These are phyloP conservation scores for Globisporangium splendens DNA, from an alignment of 352 stramenopile species.

Conservation along the genomic window DNA sequence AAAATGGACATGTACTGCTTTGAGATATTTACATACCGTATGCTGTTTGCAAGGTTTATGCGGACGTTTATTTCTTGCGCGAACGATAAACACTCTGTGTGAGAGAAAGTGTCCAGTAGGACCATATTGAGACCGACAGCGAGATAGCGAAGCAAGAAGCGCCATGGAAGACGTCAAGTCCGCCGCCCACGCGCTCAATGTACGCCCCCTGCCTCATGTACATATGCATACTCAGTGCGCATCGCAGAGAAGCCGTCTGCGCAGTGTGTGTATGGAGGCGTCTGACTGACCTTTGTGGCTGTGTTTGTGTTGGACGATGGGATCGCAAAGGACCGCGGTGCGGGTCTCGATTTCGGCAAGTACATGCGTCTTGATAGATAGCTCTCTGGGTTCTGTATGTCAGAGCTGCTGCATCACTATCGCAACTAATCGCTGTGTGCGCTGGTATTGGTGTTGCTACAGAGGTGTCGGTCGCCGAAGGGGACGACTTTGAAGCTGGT, in stretches of 20 bases:
- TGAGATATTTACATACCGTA: not conserved
- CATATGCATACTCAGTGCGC: not conserved
- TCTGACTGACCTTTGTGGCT: not conserved
- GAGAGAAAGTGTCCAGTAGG: not conserved
- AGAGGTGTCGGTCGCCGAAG: constrained; percentile 78
- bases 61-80: not conserved
- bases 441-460: not conserved
- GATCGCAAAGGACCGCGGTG: constrained; percentile 48
- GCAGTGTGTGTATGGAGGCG: not conserved
- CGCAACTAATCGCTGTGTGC: not conserved
- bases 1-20: not conserved
- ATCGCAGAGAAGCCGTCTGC: not conserved
- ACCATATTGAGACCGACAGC: not conserved
- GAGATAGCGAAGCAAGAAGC: constrained; percentile 4
- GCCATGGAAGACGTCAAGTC: constrained; percentile 44
- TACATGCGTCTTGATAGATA: not conserved
- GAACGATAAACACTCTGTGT: not conserved
- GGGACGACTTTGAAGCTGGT: constrained; percentile 70
- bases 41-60: not conserved
- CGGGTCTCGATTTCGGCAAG: constrained; percentile 71
- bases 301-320: not conserved
- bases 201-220: constrained; percentile 8
- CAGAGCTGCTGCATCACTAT: not conserved
- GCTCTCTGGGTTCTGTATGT: not conserved
- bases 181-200: constrained; percentile 38